Evolutionary conservation across 2,329 filamentous ascomycete species (phyloP).

Genomic region (Penicillium paneum): DNA sequence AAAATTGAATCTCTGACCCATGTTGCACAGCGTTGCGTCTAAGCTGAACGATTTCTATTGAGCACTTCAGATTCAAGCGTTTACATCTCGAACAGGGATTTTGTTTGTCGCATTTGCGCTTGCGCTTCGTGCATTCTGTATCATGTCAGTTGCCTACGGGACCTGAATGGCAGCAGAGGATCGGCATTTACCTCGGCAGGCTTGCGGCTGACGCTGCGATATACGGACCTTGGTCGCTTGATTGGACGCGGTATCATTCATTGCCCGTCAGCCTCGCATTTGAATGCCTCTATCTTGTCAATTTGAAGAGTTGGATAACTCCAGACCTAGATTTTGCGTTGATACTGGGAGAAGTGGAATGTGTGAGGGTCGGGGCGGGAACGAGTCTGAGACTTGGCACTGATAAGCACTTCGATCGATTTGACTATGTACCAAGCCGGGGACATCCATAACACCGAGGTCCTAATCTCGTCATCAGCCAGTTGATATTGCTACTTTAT

Average conservation of each 20-base stretch:
- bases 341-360: not conserved
- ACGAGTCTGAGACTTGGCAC: not conserved
- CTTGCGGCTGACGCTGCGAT: constrained; percentile 26
- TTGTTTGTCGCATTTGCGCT: constrained; percentile 28
- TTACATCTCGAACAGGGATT: constrained; percentile 25
- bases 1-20: constrained; percentile 27
- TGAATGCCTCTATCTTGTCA: not conserved
- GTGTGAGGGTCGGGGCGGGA: not conserved
- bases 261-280: not conserved
- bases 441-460: not conserved
- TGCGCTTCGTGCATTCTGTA: constrained; percentile 27
- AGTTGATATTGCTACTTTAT: not conserved
- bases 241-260: not conserved
- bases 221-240: constrained; percentile 15
- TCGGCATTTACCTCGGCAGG: constrained; percentile 22
- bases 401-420: not conserved
- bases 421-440: not conserved
- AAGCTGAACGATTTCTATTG: constrained; percentile 26
- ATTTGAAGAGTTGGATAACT: not conserved
- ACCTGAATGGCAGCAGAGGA: not conserved
- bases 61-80: constrained; percentile 24
- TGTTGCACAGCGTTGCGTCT: constrained; percentile 25
- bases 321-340: not conserved
- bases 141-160: constrained; percentile 7
- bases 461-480: not conserved